Evolutionary conservation across 768 basidiomycete species (phyloP).

Genomic region (Mycena floridula): DNA sequence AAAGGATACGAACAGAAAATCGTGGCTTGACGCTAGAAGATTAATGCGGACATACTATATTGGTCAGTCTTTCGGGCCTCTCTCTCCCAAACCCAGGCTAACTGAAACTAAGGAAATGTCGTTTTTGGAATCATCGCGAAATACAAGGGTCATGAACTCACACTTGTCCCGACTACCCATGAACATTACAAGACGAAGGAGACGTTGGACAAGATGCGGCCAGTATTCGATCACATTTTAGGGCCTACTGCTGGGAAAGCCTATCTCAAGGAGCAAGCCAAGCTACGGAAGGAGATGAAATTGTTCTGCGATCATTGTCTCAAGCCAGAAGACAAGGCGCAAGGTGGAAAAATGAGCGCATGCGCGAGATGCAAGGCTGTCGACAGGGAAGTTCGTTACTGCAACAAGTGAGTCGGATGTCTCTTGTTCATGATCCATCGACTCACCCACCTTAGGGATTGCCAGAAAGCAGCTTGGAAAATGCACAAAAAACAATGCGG

Average conservation of each 20-base stretch:
- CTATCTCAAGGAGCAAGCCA: constrained; percentile 6
- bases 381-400: constrained; percentile 9
- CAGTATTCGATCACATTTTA: neutral
- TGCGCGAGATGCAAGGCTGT: constrained; percentile 7
- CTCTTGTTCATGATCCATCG: neutral
- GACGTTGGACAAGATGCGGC: neutral
- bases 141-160: neutral
- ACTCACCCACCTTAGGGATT: constrained; percentile 3
- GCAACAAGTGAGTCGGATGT: neutral
- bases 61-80: no score
- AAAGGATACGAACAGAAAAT: no score
- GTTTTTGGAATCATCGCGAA: no score
- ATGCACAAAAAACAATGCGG: constrained; percentile 6
- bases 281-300: constrained; percentile 10
- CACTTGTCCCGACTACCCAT: neutral
- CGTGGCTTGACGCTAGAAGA: neutral
- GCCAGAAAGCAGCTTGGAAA: constrained; percentile 8
- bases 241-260: neutral
- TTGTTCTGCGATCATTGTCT: constrained; percentile 9
- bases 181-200: neutral
- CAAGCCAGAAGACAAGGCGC: constrained; percentile 7
- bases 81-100: no score
- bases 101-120: no score
- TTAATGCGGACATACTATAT: neutral
- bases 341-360: constrained; percentile 8